Evolutionary conservation across 2,329 filamentous ascomycete species (phyloP).

Genomic region (Colletotrichum sp.): DNA sequence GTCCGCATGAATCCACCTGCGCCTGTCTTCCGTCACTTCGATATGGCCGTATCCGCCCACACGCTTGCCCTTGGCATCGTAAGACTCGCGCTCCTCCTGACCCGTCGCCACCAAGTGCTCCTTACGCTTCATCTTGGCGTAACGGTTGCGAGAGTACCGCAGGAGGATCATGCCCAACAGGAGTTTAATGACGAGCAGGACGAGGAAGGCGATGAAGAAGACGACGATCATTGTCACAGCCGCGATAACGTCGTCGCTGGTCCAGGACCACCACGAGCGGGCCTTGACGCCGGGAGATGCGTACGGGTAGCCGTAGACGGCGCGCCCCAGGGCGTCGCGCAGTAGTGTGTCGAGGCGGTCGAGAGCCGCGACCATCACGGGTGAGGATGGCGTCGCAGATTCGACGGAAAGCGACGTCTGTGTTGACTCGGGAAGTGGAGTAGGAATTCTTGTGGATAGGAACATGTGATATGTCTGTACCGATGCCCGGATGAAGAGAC

Average conservation of each 20-base stretch:
- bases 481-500: conserved; percentile 92
- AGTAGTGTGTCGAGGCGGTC: conserved; percentile 81
- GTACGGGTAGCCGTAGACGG: conserved; percentile 67
- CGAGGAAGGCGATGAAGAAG: conserved; percentile 83
- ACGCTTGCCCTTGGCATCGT: conserved; percentile 75
- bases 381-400: conserved; percentile 67
- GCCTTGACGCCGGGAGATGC: conserved; percentile 37
- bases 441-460: conserved; percentile 82
- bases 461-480: conserved; percentile 99
- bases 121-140: conserved; percentile 77
- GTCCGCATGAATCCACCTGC: conserved; percentile 86
- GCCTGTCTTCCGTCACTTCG: conserved; percentile 87
- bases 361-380: conserved; percentile 77
- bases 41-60: conserved; percentile 84
- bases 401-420: conserved; percentile 71
- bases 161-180: conserved; percentile 88
- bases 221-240: conserved; percentile 83
- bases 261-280: conserved; percentile 60
- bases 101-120: conserved; percentile 58
- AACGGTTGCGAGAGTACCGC: conserved; percentile 78
- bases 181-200: conserved; percentile 84
- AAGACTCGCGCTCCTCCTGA: conserved; percentile 55
- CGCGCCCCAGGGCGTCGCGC: conserved; percentile 76
- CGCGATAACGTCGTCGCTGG: conserved; percentile 76
- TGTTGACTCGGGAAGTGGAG: conserved; percentile 69